These are phyloP conservation scores for Ganoderma meredithae DNA, from an alignment of 1,284 basidiomycete species.

Conservation along the genomic window DNA sequence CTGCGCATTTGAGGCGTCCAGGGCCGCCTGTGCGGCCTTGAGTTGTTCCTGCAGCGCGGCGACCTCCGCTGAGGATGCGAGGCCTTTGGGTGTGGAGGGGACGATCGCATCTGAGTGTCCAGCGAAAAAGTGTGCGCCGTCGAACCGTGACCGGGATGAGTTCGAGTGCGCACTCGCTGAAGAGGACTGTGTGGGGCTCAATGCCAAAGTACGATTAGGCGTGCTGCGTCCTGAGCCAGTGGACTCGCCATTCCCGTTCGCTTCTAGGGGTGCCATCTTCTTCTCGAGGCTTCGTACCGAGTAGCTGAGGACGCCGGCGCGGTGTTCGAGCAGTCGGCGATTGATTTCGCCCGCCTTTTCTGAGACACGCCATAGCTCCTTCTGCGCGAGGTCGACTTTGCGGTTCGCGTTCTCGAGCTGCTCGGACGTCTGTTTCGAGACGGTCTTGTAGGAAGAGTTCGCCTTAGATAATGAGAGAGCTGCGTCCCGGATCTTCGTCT, in stretches of 20 bases:
- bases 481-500: conserved; percentile 84
- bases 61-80: conserved; percentile 46
- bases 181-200: conserved; percentile 60
- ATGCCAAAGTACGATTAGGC: conserved; percentile 56
- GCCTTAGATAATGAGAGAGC: conserved; percentile 74
- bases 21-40: conserved; percentile 60
- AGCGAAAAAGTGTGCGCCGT: conserved; percentile 83
- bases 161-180: conserved; percentile 49
- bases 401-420: conserved; percentile 73
- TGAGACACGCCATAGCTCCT: conserved; percentile 70
- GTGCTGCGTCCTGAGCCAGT: conserved; percentile 60
- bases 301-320: conserved; percentile 77
- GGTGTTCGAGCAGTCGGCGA: conserved; percentile 74
- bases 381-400: conserved; percentile 72
- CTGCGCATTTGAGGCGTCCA: conserved; percentile 64
- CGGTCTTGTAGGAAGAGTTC: conserved; percentile 64
- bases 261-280: conserved; percentile 48
- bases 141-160: conserved; percentile 61
- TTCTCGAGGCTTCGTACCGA: conserved; percentile 75
- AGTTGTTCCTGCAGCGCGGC: conserved; percentile 53
- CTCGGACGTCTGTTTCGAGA: conserved; percentile 72
- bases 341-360: conserved; percentile 68
- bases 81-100: conserved; percentile 48
- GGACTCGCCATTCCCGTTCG: conserved; percentile 38
- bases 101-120: conserved; percentile 73